These are phyloP conservation scores for Rhynchospora tenuis DNA, from an alignment of 176 grass and related monocot genomes.

Conservation along the genomic window DNA sequence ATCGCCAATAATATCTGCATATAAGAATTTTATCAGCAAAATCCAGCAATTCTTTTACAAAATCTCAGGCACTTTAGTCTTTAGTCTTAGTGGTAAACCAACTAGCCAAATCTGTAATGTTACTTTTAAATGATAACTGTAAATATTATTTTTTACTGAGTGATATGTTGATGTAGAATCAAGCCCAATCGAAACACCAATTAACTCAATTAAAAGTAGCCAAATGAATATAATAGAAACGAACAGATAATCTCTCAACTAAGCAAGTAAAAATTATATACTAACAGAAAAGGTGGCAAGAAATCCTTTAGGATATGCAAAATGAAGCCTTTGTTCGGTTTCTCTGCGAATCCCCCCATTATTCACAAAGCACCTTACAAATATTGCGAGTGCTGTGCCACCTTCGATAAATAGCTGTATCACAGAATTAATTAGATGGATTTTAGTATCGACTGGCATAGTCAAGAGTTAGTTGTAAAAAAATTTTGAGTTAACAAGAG, in stretches of 20 bases:
- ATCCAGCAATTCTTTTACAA: background rate
- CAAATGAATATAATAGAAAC: background rate
- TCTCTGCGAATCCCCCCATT: constrained; percentile 54
- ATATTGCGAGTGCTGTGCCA: constrained; percentile 65
- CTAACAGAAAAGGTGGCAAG: constrained; percentile 72
- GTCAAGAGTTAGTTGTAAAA: background rate
- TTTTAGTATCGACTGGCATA: background rate
- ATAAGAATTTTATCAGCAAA: constrained; percentile 1
- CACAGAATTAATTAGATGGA: background rate
- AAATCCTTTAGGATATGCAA: constrained; percentile 75
- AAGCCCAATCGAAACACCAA: background rate
- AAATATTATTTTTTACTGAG: too few species aligned
- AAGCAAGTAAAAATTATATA: constrained; percentile 2
- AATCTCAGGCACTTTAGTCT: background rate
- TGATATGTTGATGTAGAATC: background rate
- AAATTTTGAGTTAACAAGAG: background rate
- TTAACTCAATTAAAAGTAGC: background rate
- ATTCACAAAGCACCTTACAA: constrained; percentile 64
- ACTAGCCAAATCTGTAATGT: background rate
- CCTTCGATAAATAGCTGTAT: constrained; percentile 69
- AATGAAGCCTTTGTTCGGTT: constrained; percentile 60
- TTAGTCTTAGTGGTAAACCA: background rate
- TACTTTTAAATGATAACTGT: background rate
- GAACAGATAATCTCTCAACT: constrained; percentile 13
- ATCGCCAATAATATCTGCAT: constrained; percentile 63